A percentile compares a stretch with the other conserved stretches of the same genome.
Conservation (phyloP, 495 filamentous ascomycete species). For the Penicillium alfredii region DNA sequence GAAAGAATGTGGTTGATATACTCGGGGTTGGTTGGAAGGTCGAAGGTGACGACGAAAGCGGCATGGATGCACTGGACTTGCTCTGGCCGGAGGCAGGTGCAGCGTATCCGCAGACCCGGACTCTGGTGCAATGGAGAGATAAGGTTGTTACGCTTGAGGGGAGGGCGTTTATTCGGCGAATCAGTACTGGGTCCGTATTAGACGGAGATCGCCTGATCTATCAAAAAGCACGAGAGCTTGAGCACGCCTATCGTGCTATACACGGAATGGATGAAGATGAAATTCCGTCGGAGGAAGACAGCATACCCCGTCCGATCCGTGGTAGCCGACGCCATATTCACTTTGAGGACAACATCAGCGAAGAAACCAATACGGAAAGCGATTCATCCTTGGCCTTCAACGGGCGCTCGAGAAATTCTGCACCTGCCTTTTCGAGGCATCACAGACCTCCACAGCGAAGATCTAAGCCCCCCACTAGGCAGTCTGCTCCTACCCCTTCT, state of each 20-base stretch:
- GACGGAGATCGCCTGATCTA: conserved; percentile 18
- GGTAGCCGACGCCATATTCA: not conserved
- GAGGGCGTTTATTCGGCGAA: conserved; percentile 16
- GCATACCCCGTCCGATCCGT: too few species aligned
- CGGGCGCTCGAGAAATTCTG: too few species aligned
- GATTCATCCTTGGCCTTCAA: too few species aligned
- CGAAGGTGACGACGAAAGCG: conserved; percentile 16
- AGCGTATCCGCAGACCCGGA: conserved; percentile 18
- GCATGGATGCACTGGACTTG: conserved; percentile 8
- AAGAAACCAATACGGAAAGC: too few species aligned
- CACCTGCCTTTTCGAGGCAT: too few species aligned
- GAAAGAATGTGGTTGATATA: conserved; percentile 14
- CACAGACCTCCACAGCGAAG: too few species aligned
- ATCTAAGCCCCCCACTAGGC: too few species aligned
- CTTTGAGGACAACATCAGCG: not conserved
- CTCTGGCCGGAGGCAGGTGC: conserved; percentile 5
- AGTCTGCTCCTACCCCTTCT: too few species aligned
- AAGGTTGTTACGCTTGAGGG: conserved; percentile 13
- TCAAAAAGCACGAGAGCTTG: conserved; percentile 17
- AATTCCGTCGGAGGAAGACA: not conserved
- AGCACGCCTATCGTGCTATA: conserved; percentile 7
- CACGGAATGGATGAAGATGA: conserved; percentile 1
- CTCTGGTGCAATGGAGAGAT: conserved; percentile 21
- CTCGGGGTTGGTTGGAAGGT: conserved; percentile 21
- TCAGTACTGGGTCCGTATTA: conserved; percentile 8